Percentiles rank a stretch among this genome's conserved stretches.
These are phyloP conservation scores for Trichoderma sp. DNA, from an alignment of 2,329 filamentous ascomycete species.

Conservation along the genomic window DNA sequence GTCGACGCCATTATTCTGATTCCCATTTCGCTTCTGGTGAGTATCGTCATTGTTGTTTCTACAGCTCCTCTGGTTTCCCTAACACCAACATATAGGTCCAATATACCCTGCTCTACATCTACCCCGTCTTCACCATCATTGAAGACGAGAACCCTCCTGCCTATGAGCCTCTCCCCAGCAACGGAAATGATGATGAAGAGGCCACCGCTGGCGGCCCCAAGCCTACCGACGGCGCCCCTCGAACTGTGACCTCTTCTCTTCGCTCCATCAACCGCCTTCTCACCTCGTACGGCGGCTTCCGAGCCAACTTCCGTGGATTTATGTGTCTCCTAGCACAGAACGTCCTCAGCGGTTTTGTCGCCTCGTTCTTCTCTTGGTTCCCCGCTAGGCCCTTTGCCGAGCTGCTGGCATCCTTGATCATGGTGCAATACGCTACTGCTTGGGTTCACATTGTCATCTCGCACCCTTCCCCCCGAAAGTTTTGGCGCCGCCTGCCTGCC, in stretches of 20 bases:
- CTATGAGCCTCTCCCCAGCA: conserved; percentile 50
- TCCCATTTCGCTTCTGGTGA: conserved; percentile 48
- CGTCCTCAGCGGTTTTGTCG: conserved; percentile 41
- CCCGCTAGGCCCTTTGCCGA: conserved; percentile 22
- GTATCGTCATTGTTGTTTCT: conserved; percentile 25
- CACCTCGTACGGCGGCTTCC: conserved; percentile 62
- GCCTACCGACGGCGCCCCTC: conserved; percentile 39
- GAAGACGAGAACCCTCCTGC: conserved; percentile 59
- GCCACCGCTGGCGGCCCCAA: conserved; percentile 37
- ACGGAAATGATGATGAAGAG: conserved; percentile 36
- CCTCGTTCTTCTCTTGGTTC: conserved; percentile 47
- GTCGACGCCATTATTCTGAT: conserved; percentile 48
- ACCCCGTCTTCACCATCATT: conserved; percentile 58
- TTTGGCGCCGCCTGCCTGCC: conserved; percentile 69
- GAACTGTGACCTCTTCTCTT: conserved; percentile 53
- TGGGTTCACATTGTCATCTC: conserved; percentile 90
- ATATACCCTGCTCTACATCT: conserved; percentile 55
- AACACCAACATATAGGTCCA: conserved; percentile 39
- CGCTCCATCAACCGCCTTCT: conserved; percentile 58
- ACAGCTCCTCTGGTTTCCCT: background rate
- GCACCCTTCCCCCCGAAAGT: conserved; percentile 61
- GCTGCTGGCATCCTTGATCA: conserved; percentile 56
- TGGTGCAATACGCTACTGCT: conserved; percentile 69
- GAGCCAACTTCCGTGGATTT: conserved; percentile 70
- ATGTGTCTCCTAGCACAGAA: conserved; percentile 48